A percentile compares a stretch with the other conserved stretches of the same genome.
phyloP scores from a whole-genome alignment of 2,329 filamentous ascomycete species.

The Juglanconis oblonga region DNA sequence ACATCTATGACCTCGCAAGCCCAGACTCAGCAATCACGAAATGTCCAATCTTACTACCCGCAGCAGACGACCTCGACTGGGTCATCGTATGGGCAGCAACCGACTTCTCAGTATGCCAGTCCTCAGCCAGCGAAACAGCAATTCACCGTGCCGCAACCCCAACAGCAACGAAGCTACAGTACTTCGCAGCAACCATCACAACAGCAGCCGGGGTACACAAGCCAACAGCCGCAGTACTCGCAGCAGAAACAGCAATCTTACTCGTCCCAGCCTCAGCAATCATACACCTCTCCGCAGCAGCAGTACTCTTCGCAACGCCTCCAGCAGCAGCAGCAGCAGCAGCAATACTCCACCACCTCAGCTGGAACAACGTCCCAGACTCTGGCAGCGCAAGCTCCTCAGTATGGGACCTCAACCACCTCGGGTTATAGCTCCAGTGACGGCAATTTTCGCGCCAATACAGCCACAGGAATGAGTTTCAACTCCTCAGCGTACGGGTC shows the following conservation, averaged over 20 bases:
- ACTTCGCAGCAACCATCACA: conserved; percentile 11
- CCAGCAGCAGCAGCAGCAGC: conserved; percentile 22
- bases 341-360: conserved; percentile 17
- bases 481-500: conserved; percentile 20
- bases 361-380: conserved; percentile 22
- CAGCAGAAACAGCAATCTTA: conserved; percentile 18
- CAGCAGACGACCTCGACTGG: conserved; percentile 7
- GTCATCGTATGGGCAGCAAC: conserved; percentile 14
- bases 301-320: conserved; percentile 23
- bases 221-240: conserved; percentile 10
- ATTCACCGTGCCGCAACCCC: conserved; percentile 14
- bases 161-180: conserved; percentile 13
- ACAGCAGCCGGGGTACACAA: conserved; percentile 12
- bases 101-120: conserved; percentile 6
- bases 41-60: conserved; percentile 13
- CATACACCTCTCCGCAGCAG: conserved; percentile 14
- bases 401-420: conserved; percentile 23
- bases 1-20: conserved; percentile 14
- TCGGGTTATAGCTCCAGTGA: conserved; percentile 22
- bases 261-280: conserved; percentile 11
- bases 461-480: conserved; percentile 18
- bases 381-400: conserved; percentile 25
- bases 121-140: conserved; percentile 15
- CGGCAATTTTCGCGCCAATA: conserved; percentile 22
- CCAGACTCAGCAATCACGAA: conserved; percentile 14